Conservation (phyloP, 139 green algal species). For the Desmodesmus armatus region DNA sequence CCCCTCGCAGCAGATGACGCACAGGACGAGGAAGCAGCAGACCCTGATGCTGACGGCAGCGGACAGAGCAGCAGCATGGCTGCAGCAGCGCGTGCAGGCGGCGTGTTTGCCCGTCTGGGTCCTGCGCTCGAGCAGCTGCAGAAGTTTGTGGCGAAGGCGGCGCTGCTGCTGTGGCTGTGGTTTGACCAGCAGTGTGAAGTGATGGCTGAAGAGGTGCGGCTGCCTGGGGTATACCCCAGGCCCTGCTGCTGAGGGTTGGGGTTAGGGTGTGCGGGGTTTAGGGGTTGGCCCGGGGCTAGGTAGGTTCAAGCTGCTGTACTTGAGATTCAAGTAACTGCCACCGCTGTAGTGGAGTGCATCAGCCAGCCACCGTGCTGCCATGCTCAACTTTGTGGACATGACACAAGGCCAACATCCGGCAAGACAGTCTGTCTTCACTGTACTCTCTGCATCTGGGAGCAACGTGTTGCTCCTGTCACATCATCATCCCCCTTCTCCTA, state of each 20-base stretch:
- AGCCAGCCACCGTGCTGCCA: too few relatives aligned
- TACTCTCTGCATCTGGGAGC: too few relatives aligned
- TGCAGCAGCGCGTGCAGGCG: neutral
- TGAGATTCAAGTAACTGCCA: too few relatives aligned
- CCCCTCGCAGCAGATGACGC: neutral
- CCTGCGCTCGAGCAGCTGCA: conserved; percentile 43
- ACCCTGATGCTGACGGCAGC: neutral
- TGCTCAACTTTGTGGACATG: too few relatives aligned
- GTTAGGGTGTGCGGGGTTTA: too few relatives aligned
- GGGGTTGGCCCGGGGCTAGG: too few relatives aligned
- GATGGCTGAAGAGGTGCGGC: conserved; percentile 46
- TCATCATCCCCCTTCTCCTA: neutral
- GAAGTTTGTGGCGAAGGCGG: conserved; percentile 47
- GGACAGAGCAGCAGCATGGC: neutral
- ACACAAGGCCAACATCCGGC: too few relatives aligned
- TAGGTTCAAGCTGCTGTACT: too few relatives aligned
- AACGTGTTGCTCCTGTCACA: neutral
- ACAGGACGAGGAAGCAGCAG: conserved; percentile 16
- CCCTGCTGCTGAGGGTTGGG: too few relatives aligned
- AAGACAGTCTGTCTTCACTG: too few relatives aligned
- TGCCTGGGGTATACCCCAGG: too few relatives aligned
- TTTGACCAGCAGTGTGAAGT: conserved; percentile 65
- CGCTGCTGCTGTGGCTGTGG: conserved; percentile 76
- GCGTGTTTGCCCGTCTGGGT: neutral
- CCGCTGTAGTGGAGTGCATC: too few relatives aligned